A percentile compares a stretch with the other conserved stretches of the same genome.
These are phyloP conservation scores for Datura wrightii DNA, from an alignment of 257 asterid species.

Conservation along the genomic window DNA sequence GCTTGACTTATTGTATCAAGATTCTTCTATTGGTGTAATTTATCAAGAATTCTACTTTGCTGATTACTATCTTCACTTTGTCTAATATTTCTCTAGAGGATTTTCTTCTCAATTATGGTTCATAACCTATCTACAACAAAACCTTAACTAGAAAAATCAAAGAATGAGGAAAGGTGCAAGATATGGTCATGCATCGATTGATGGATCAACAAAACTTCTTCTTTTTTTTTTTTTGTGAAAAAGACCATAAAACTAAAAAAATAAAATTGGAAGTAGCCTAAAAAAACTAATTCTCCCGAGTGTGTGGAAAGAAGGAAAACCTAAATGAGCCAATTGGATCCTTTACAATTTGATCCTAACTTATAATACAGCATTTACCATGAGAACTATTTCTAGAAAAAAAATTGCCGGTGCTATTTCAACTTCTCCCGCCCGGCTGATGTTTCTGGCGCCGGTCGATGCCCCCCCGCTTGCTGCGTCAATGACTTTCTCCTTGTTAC, in stretches of 20 bases:
- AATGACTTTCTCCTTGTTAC: not conserved
- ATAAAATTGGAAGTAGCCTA: too few relatives aligned
- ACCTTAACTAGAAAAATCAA: not conserved
- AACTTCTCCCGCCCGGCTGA: not conserved
- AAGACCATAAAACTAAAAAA: too few relatives aligned
- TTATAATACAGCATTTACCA: not conserved
- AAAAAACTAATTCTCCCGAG: too few relatives aligned
- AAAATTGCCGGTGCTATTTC: not conserved
- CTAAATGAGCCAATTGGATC: too few relatives aligned
- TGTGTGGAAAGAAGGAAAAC: too few relatives aligned
- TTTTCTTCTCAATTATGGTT: not conserved
- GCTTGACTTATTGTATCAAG: not conserved
- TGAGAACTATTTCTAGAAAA: not conserved
- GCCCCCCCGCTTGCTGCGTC: not conserved
- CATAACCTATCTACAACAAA: not conserved
- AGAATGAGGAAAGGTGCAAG: not conserved
- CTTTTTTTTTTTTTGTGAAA: too few relatives aligned
- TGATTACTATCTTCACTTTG: not conserved
- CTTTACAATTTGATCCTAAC: too few relatives aligned
- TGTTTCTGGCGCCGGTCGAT: not conserved
- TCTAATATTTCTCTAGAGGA: not conserved
- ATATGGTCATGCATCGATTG: not conserved
- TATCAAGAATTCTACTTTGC: not conserved
- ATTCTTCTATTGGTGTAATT: not conserved
- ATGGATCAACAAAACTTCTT: not conserved